Evolutionary conservation across 2,329 filamentous ascomycete genomes (phyloP).

Genomic region (Clarireedia paspali): DNA sequence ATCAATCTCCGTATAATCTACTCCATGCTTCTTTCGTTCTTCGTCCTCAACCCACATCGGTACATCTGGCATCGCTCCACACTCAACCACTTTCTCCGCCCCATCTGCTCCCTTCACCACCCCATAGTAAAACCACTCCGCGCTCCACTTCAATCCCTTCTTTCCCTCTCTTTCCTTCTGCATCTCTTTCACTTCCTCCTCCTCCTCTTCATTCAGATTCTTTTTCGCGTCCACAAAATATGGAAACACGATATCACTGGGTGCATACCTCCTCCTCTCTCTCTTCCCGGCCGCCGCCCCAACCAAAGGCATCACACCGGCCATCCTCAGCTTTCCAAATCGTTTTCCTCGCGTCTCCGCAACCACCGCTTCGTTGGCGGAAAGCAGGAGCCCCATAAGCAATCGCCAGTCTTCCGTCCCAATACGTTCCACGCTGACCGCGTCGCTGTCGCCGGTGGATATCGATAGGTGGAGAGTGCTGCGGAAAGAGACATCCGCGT

Average conservation of each 20-base stretch:
- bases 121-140: not conserved
- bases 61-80: not conserved
- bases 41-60: not conserved
- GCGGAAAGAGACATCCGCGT: too few relatives aligned
- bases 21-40: not conserved
- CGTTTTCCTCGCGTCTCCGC: too few relatives aligned
- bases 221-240: not conserved
- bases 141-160: not conserved
- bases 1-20: not conserved
- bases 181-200: not conserved
- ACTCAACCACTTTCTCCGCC: not conserved
- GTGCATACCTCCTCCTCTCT: not conserved
- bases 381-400: too few relatives aligned
- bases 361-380: too few relatives aligned
- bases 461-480: too few relatives aligned
- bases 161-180: not conserved
- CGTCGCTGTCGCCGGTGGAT: too few relatives aligned
- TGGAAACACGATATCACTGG: not conserved
- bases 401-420: too few relatives aligned
- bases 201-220: not conserved
- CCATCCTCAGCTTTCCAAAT: too few relatives aligned
- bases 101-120: not conserved
- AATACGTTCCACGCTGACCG: too few relatives aligned
- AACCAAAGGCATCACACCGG: too few relatives aligned
- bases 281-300: too few relatives aligned